Conservation (phyloP, 352 stramenopile genomes). For the Phytophthora megakarya region DNA sequence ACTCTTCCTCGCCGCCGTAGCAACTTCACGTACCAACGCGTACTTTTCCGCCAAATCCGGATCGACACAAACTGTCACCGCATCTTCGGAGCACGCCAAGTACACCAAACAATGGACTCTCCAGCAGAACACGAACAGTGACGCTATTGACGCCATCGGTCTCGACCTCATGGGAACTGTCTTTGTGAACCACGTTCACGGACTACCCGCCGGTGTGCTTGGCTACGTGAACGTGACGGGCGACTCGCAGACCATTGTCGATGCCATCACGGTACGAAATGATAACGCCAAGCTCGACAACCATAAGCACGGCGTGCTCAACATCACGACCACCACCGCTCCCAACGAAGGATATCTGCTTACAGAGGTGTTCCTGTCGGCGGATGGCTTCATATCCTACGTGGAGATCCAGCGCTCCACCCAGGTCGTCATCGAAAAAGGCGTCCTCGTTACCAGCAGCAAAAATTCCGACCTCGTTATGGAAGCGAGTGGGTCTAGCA, state of each 20-base stretch:
- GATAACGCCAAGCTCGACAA: conserved; percentile 6
- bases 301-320: neutral
- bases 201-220: conserved; percentile 29
- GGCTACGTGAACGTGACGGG: conserved; percentile 48
- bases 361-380: conserved; percentile 37
- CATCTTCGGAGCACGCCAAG: conserved; percentile 23
- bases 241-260: conserved; percentile 31
- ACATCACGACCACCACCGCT: conserved; percentile 12
- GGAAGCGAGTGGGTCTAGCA: conserved; percentile 32
- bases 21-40: conserved; percentile 5
- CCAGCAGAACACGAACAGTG: conserved; percentile 6
- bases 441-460: conserved; percentile 31
- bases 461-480: conserved; percentile 34
- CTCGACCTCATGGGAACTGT: conserved; percentile 33
- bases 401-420: conserved; percentile 32
- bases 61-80: conserved; percentile 19
- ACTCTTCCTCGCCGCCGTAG: conserved; percentile 15
- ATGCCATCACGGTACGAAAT: conserved; percentile 31
- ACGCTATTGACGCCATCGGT: conserved; percentile 34
- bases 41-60: conserved; percentile 33
- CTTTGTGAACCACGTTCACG: conserved; percentile 35
- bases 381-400: conserved; percentile 28
- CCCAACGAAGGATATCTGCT: conserved; percentile 27
- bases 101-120: conserved; percentile 44
- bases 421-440: conserved; percentile 36